These are phyloP conservation scores for Cutaneotrichosporon sp. DNA, from an alignment of 1,284 basidiomycete species.

Conservation along the genomic window DNA sequence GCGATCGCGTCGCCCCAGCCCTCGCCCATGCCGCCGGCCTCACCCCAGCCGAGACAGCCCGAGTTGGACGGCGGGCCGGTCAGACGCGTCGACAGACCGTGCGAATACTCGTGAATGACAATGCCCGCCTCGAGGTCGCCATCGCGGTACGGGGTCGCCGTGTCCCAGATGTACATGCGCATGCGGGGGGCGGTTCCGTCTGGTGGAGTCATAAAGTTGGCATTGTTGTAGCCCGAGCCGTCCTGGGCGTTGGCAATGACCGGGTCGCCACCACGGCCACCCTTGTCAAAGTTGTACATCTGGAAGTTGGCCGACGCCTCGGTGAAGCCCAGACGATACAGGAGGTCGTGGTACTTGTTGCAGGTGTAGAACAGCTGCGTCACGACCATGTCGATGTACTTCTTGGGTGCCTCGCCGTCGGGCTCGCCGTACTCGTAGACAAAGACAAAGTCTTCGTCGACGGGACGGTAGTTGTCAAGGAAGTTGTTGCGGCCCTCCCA, in stretches of 20 bases:
- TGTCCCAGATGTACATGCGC: conserved; percentile 97
- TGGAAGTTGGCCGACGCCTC: conserved; percentile 95
- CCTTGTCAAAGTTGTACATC: conserved; percentile 87
- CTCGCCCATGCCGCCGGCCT: conserved; percentile 94
- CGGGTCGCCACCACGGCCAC: conserved; percentile 78
- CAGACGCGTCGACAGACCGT: conserved; percentile 86
- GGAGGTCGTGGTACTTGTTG: conserved; percentile 61
- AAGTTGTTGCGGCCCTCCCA: conserved; percentile 73
- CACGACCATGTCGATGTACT: conserved; percentile 77
- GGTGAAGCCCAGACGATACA: conserved; percentile 73
- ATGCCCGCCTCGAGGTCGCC: conserved; percentile 93
- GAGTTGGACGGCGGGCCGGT: conserved; percentile 92
- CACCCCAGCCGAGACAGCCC: conserved; percentile 89
- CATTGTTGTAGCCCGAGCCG: conserved; percentile 75
- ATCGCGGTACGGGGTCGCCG: conserved; percentile 79
- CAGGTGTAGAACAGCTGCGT: conserved; percentile 90
- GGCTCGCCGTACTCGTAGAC: conserved; percentile 62
- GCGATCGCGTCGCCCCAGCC: conserved; percentile 69
- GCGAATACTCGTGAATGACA: conserved; percentile 80
- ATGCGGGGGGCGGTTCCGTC: conserved; percentile 70
- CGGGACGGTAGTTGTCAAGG: conserved; percentile 74
- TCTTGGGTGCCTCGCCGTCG: conserved; percentile 52
- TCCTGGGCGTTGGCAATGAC: conserved; percentile 94
- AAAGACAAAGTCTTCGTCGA: conserved; percentile 57
- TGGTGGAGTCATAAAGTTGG: conserved; percentile 55